Evolutionary conservation across 2,329 filamentous ascomycete species (phyloP).

Genomic region (Chaetomiaceae sp.): DNA sequence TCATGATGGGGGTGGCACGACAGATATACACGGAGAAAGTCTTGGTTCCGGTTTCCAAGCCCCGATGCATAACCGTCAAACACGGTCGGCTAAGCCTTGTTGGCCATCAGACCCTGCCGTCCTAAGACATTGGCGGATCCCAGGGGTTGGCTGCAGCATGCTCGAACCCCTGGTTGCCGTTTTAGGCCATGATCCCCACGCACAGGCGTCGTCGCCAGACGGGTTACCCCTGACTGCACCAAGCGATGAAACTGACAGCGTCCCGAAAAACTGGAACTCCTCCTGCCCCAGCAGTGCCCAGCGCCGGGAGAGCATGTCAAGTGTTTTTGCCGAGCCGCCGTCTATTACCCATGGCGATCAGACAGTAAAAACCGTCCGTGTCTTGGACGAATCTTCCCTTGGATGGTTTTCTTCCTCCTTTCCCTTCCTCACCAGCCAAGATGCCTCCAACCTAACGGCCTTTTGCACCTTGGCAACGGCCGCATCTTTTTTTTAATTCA

Average conservation of each 20-base stretch:
- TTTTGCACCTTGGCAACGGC: conserved; percentile 5
- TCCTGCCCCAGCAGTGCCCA: background rate
- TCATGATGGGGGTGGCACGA: conserved; percentile 13
- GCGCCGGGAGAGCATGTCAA: background rate
- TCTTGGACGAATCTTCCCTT: background rate
- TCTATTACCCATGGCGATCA: conserved; percentile 3
- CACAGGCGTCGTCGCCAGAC: background rate
- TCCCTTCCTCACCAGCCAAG: background rate
- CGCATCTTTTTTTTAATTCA: background rate
- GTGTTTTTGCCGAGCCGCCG: background rate
- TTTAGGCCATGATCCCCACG: conserved; percentile 10
- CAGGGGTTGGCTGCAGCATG: conserved; percentile 2
- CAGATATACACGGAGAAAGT: background rate
- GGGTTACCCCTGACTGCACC: conserved; percentile 2
- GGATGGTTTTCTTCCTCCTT: background rate
- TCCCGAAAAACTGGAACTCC: conserved; percentile 8
- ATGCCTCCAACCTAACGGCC: conserved; percentile 8
- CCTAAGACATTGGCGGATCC: conserved; percentile 1
- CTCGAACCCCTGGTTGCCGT: conserved; percentile 11
- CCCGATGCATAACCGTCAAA: background rate
- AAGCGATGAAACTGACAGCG: conserved; percentile 13
- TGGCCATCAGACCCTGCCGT: background rate
- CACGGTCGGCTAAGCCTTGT: background rate
- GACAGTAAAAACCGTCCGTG: background rate
- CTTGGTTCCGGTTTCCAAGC: conserved; percentile 12